Evolutionary conservation across 2,329 filamentous ascomycete species (phyloP).

Genomic region (Fusarium pininemorale): DNA sequence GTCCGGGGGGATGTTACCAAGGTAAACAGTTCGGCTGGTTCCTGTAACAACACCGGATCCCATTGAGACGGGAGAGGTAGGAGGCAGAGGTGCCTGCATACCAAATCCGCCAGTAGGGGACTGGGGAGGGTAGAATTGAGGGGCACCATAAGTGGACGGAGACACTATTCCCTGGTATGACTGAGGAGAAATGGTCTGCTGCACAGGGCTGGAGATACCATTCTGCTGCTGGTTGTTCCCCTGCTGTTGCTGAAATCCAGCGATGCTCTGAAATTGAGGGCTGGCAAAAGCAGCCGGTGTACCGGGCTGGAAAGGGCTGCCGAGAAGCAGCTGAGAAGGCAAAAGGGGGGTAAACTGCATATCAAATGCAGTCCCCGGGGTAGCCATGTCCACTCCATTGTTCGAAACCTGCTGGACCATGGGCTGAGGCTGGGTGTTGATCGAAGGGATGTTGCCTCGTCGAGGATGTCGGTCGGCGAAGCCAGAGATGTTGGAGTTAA

Average conservation of each 20-base stretch:
- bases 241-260: conserved; percentile 73
- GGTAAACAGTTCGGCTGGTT: conserved; percentile 94
- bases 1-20: conserved; percentile 98
- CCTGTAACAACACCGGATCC: conserved; percentile 84
- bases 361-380: conserved; percentile 88
- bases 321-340: conserved; percentile 91
- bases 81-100: conserved; percentile 64
- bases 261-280: conserved; percentile 88
- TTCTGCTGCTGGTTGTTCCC: conserved; percentile 66
- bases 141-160: conserved; percentile 81
- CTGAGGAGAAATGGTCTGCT: conserved; percentile 81
- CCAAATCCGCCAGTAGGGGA: conserved; percentile 84
- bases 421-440: conserved; percentile 85
- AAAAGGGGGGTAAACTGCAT: conserved; percentile 99
- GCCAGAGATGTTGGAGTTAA: conserved; percentile 84
- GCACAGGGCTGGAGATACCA: conserved; percentile 77
- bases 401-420: conserved; percentile 58
- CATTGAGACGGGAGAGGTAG: conserved; percentile 79
- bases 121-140: conserved; percentile 87
- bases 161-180: conserved; percentile 87
- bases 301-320: conserved; percentile 95
- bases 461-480: conserved; percentile 89
- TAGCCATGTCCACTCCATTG: conserved; percentile 78
- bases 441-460: conserved; percentile 85
- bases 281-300: conserved; percentile 90